Evolutionary conservation across 2,329 filamentous ascomycete species (phyloP).

Genomic region (Botrytis aclada): DNA sequence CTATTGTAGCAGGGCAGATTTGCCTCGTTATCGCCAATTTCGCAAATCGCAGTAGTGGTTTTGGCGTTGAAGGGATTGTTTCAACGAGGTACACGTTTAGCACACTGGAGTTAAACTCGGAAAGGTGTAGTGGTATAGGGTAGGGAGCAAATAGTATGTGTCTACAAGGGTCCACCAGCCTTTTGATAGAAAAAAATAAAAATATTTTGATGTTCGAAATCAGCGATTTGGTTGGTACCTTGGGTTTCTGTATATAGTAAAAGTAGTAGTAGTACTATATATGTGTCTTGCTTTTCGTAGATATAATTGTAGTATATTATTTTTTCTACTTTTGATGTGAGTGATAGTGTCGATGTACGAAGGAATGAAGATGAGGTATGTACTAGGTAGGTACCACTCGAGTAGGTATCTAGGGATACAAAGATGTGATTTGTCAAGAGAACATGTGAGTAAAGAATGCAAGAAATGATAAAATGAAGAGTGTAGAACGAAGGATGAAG

Average conservation of each 20-base stretch:
- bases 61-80: neutral
- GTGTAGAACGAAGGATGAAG: neutral
- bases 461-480: neutral
- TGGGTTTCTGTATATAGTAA: neutral
- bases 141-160: neutral
- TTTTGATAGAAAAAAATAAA: neutral
- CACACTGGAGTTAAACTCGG: neutral
- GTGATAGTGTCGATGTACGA: neutral
- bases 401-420: neutral
- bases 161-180: neutral
- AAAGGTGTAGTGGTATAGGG: neutral
- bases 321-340: neutral
- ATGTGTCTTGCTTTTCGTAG: neutral
- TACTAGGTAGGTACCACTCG: neutral
- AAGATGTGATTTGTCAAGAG: neutral
- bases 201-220: neutral
- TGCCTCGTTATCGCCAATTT: slow-evolving; percentile 9
- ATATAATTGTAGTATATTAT: neutral
- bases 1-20: neutral
- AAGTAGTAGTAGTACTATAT: neutral
- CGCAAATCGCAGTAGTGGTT: neutral
- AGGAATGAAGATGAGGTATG: neutral
- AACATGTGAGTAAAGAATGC: neutral
- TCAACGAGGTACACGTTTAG: neutral
- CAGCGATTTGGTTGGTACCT: neutral